Conservation (phyloP, 2,329 filamentous ascomycete genomes). For the Cadophora sp. region DNA sequence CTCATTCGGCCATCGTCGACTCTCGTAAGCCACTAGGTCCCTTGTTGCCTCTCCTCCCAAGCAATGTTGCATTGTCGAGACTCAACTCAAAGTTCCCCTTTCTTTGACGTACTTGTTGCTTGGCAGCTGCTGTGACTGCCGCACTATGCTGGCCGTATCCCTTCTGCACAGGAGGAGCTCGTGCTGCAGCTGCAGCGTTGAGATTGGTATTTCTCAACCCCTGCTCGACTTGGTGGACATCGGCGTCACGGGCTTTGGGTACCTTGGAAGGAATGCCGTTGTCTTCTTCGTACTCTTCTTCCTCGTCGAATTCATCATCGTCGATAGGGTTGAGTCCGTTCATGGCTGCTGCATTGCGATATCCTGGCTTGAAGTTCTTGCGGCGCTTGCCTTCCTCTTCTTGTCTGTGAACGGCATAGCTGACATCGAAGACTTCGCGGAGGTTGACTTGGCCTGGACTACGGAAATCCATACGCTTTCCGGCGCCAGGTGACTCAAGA, state of each 20-base stretch:
- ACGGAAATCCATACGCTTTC: conserved; percentile 86
- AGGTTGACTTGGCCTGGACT: conserved; percentile 95
- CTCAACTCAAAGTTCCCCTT: conserved; percentile 91
- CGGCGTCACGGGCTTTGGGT: conserved; percentile 65
- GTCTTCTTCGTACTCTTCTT: conserved; percentile 65
- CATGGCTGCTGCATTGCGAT: conserved; percentile 68
- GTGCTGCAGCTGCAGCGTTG: conserved; percentile 66
- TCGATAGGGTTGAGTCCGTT: conserved; percentile 69
- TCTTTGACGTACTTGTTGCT: conserved; percentile 75
- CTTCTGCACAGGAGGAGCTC: conserved; percentile 52
- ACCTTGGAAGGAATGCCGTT: conserved; percentile 65
- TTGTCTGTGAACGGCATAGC: conserved; percentile 96
- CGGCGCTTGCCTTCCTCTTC: conserved; percentile 94
- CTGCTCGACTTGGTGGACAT: conserved; percentile 79
- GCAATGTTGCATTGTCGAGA: conserved; percentile 85
- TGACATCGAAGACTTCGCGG: conserved; percentile 96
- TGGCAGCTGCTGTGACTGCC: conserved; percentile 81
- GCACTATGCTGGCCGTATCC: conserved; percentile 93
- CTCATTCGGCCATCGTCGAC: conserved; percentile 33
- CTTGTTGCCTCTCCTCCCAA: conserved; percentile 73
- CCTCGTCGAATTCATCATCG: conserved; percentile 70
- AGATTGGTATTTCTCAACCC: conserved; percentile 87
- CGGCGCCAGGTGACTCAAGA: conserved; percentile 62
- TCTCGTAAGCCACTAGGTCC: conserved; percentile 42
- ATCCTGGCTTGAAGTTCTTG: conserved; percentile 79